phyloP scores from a whole-genome alignment of 208 protist species.

The Leishmania guyanensis region DNA sequence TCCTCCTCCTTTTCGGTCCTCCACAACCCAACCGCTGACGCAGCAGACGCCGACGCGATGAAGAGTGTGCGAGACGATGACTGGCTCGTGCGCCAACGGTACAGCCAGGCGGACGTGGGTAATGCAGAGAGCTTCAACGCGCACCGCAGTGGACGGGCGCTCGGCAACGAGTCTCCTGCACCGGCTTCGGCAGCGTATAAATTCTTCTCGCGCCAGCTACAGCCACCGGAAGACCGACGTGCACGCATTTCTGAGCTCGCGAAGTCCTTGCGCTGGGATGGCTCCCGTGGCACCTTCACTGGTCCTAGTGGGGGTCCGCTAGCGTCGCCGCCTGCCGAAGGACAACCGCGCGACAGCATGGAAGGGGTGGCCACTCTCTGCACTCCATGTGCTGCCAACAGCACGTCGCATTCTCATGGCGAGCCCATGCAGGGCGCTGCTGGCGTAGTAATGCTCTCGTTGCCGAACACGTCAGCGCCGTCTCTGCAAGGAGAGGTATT shows the following conservation, averaged over 20 bases:
- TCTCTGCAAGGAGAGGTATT: background rate
- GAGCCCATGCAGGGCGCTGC: background rate
- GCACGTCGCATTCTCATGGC: background rate
- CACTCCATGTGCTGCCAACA: background rate
- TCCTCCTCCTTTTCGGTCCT: background rate
- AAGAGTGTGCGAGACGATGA: background rate
- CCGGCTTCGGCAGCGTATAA: slow-evolving; percentile 3
- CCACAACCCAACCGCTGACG: background rate
- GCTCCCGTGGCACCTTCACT: background rate
- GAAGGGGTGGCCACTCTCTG: background rate
- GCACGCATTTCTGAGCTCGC: slow-evolving; percentile 15
- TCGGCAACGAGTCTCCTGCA: background rate
- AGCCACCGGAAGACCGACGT: slow-evolving; percentile 9
- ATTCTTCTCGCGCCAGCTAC: slow-evolving; percentile 21
- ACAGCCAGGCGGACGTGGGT: background rate
- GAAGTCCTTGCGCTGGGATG: slow-evolving; percentile 1
- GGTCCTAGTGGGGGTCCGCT: background rate
- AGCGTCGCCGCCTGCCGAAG: slow-evolving; percentile 4
- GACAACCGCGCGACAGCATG: background rate
- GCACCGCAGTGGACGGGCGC: background rate
- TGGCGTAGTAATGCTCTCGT: background rate
- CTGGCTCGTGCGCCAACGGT: background rate
- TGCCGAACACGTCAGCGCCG: background rate
- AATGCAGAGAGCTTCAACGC: background rate
- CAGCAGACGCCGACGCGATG: background rate